phyloP scores from a whole-genome alignment of 345 rosid genomes.

The Citrus hindsii region DNA sequence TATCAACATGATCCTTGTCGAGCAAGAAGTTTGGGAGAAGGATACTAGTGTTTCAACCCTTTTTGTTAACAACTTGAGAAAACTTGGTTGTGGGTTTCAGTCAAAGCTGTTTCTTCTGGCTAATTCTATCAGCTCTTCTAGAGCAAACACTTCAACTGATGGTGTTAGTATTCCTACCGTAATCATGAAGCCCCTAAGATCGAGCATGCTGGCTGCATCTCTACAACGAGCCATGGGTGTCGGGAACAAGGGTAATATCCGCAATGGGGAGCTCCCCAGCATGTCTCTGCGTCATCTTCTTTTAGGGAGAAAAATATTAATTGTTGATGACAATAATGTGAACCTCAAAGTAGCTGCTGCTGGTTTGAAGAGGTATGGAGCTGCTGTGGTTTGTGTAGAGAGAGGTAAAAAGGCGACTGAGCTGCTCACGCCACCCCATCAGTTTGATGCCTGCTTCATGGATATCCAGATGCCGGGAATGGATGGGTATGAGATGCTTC shows the following conservation, averaged over 20 bases:
- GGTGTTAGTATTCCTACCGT: constrained; percentile 35
- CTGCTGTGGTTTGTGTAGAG: constrained; percentile 72
- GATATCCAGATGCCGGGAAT: constrained; percentile 98
- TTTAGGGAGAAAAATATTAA: constrained; percentile 66
- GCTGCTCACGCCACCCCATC: constrained; percentile 69
- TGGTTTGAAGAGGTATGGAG: constrained; percentile 90
- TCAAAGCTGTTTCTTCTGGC: constrained; percentile 62
- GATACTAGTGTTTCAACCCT: constrained; percentile 39
- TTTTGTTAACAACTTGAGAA: constrained; percentile 37
- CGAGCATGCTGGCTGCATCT: constrained; percentile 79
- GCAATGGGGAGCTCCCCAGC: constrained; percentile 57
- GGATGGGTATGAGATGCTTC: constrained; percentile 70
- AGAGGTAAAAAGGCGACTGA: constrained; percentile 65
- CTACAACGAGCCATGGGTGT: constrained; percentile 73
- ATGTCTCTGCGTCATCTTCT: constrained; percentile 61
- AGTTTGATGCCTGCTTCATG: constrained; percentile 97
- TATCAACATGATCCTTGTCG: constrained; percentile 61
- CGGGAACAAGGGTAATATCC: constrained; percentile 52
- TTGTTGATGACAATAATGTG: constrained; percentile 84
- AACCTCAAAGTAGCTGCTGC: constrained; percentile 90
- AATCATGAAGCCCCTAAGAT: constrained; percentile 82
- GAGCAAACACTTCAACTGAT: constrained; percentile 20
- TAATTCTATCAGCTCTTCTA: constrained; percentile 43
- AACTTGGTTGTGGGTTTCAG: constrained; percentile 24
- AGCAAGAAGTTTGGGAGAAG: constrained; percentile 80